Conservation (phyloP, 208 protist genomes). For the Endotrypanum monterogeii region DNA sequence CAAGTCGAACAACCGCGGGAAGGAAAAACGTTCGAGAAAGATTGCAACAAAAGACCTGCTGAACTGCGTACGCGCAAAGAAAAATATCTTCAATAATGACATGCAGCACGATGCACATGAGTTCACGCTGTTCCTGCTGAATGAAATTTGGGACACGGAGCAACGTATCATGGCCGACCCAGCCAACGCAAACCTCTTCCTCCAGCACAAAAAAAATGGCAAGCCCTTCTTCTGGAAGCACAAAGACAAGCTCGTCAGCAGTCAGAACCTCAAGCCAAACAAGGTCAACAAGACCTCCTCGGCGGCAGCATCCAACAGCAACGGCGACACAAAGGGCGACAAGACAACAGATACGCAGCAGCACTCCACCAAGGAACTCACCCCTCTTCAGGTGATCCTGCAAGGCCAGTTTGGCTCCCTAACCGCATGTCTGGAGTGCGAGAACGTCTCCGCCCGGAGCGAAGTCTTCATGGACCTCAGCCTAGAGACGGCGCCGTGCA, state of each 20-base stretch:
- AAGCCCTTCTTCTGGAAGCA: constrained; percentile 49
- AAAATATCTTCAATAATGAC: constrained; percentile 72
- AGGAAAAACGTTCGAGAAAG: constrained; percentile 38
- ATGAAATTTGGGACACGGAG: constrained; percentile 83
- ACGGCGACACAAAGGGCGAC: background rate
- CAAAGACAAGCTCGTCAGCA: constrained; percentile 28
- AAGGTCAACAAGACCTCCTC: constrained; percentile 15
- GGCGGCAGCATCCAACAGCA: background rate
- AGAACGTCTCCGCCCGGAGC: constrained; percentile 47
- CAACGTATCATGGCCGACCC: constrained; percentile 69
- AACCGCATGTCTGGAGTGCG: constrained; percentile 80
- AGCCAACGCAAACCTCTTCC: constrained; percentile 58
- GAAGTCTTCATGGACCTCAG: constrained; percentile 89
- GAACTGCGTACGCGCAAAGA: constrained; percentile 45
- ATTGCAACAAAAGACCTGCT: constrained; percentile 58
- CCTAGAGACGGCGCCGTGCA: constrained; percentile 76
- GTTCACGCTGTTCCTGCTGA: constrained; percentile 89
- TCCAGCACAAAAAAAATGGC: constrained; percentile 37
- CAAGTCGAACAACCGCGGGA: constrained; percentile 74
- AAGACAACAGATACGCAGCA: background rate
- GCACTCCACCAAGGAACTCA: constrained; percentile 23
- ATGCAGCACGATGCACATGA: constrained; percentile 93
- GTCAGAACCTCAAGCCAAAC: constrained; percentile 13
- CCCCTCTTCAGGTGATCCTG: constrained; percentile 76
- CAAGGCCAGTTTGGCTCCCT: constrained; percentile 76